These are phyloP conservation scores for Symbiodinium natans DNA, from an alignment of 73 alveolate genomes.

Conservation along the genomic window DNA sequence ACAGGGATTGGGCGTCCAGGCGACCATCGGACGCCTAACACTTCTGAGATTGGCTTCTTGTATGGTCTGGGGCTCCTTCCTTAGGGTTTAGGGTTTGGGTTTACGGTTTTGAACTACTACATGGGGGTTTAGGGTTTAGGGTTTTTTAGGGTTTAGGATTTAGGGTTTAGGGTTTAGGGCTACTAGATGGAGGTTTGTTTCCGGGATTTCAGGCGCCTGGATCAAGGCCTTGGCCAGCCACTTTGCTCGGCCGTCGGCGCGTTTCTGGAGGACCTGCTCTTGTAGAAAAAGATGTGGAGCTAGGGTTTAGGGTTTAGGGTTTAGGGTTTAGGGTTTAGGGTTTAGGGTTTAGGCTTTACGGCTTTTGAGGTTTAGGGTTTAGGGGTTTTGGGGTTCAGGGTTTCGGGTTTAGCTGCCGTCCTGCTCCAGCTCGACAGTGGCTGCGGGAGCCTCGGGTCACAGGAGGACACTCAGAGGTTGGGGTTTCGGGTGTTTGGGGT, in stretches of 20 bases:
- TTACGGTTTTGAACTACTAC: no score
- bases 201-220: conserved; percentile 12
- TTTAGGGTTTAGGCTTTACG: no score
- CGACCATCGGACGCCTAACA: conserved; percentile 72
- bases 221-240: conserved; percentile 79
- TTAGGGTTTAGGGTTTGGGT: no score
- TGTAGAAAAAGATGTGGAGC: no score
- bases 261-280: conserved; percentile 64
- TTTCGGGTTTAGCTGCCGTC: background rate
- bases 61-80: background rate
- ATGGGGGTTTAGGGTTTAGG: no score
- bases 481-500: no score
- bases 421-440: conserved; percentile 58
- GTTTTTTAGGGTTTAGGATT: background rate
- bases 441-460: conserved; percentile 41
- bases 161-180: background rate
- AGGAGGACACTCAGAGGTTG: background rate
- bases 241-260: conserved; percentile 77
- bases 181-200: no score
- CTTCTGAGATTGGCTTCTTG: background rate
- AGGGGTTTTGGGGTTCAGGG: no score
- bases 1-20: conserved; percentile 44
- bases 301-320: no score
- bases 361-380: no score
- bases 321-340: no score